Percentiles rank a stretch among this genome's conserved stretches.
Evolutionary conservation across 176 grass and related monocot genomes (phyloP).

Genomic region (Hordeum marinum): DNA sequence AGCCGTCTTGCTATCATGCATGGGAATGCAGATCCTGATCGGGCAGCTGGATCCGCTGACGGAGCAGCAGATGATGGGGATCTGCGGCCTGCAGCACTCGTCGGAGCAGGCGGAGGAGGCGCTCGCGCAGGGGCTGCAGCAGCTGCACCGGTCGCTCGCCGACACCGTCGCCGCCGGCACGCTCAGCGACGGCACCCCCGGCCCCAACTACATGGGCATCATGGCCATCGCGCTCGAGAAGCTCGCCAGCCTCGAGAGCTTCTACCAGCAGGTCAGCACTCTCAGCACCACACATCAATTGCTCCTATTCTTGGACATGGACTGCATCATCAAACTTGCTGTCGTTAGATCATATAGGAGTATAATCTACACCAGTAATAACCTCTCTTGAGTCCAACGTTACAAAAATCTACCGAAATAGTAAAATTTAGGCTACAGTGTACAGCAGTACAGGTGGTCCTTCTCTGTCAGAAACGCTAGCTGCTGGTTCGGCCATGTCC

Average conservation of each 20-base stretch:
- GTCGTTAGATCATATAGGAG: neutral
- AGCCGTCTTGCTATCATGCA: neutral
- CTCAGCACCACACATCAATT: neutral
- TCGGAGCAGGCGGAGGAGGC: conserved; percentile 93
- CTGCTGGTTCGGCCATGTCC: conserved; percentile 20
- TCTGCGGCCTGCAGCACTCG: conserved; percentile 75
- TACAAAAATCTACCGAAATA: neutral
- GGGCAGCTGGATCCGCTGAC: conserved; percentile 83
- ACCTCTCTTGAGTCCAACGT: neutral
- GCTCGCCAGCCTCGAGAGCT: conserved; percentile 71
- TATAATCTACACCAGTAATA: neutral
- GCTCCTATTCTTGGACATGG: neutral
- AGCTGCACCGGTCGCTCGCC: conserved; percentile 69
- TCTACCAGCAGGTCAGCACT: conserved; percentile 64
- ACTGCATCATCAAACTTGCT: neutral
- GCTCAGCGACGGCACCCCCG: conserved; percentile 44
- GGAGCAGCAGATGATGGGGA: conserved; percentile 75
- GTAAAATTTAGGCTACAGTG: conserved; percentile 3
- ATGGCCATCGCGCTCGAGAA: conserved; percentile 70
- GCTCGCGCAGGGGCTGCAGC: conserved; percentile 68
- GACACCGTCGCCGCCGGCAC: conserved; percentile 62
- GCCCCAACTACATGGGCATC: conserved; percentile 54
- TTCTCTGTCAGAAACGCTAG: conserved; percentile 19
- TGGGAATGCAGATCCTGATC: conserved; percentile 49
- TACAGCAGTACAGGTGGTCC: neutral